Percentiles rank a stretch among this genome's conserved stretches.
Conservation (phyloP, 2,329 filamentous ascomycete genomes). For the Colletotrichum kahawae region DNA sequence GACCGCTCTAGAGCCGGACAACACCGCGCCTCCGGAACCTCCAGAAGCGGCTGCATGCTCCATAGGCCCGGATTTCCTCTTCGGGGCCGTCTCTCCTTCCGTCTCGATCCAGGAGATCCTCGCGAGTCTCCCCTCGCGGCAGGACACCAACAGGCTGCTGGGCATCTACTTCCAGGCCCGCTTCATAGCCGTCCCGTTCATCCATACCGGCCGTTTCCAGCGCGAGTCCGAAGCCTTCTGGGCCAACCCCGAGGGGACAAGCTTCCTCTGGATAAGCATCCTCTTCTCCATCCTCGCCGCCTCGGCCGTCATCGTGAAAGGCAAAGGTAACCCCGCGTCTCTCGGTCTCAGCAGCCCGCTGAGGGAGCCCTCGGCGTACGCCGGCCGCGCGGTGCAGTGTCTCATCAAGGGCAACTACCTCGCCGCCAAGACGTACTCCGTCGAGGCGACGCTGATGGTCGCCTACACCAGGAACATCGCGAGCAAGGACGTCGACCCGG, state of each 20-base stretch:
- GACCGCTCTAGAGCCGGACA: slow-evolving; percentile 31
- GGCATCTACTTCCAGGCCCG: slow-evolving; percentile 43
- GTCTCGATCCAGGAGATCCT: slow-evolving; percentile 35
- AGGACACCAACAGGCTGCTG: slow-evolving; percentile 40
- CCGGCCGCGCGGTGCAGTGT: slow-evolving; percentile 46
- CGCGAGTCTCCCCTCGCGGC: slow-evolving; percentile 37
- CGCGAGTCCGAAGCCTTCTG: slow-evolving; percentile 55
- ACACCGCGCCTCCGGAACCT: not conserved
- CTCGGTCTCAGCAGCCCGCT: slow-evolving; percentile 26
- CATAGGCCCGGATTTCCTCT: slow-evolving; percentile 36
- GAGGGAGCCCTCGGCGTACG: slow-evolving; percentile 34
- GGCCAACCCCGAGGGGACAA: slow-evolving; percentile 40
- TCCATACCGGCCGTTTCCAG: slow-evolving; percentile 51
- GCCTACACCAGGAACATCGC: slow-evolving; percentile 47
- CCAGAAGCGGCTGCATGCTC: slow-evolving; percentile 20
- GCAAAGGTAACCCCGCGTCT: slow-evolving; percentile 30
- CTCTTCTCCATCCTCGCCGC: slow-evolving; percentile 52
- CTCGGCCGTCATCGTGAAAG: slow-evolving; percentile 39
- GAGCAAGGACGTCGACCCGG: slow-evolving; percentile 45
- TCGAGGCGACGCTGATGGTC: slow-evolving; percentile 55
- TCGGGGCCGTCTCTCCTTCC: slow-evolving; percentile 31
- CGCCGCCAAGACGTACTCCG: slow-evolving; percentile 46
- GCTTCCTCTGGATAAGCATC: slow-evolving; percentile 55
- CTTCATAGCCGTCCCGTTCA: slow-evolving; percentile 40
- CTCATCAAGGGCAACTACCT: slow-evolving; percentile 54